A percentile compares a stretch with the other conserved stretches of the same genome.
Conservation (phyloP, 2,329 filamentous ascomycete species). For the Botrytis hyacinthi region DNA sequence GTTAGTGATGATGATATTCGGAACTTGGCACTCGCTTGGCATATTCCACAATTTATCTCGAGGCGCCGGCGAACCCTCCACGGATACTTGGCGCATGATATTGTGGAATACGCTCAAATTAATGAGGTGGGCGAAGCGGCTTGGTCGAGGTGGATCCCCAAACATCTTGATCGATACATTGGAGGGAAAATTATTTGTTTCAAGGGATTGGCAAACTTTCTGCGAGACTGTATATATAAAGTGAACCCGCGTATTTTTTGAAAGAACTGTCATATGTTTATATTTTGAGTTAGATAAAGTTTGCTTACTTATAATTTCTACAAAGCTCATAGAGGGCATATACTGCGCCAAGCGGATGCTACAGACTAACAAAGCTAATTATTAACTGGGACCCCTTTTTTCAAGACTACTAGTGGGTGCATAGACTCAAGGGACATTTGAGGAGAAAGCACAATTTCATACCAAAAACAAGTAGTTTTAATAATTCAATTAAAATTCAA, state of each 20-base stretch:
- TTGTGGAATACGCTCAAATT: background rate
- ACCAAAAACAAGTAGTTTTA: no score
- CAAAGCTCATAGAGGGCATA: background rate
- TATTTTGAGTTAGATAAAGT: background rate
- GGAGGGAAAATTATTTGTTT: background rate
- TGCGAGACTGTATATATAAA: background rate
- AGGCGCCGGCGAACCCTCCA: background rate
- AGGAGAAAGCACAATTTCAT: no score
- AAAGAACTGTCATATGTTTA: background rate
- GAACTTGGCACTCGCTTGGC: constrained; percentile 5
- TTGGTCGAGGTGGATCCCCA: background rate
- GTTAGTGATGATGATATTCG: background rate
- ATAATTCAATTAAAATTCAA: no score
- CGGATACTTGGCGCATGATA: background rate
- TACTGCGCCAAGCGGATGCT: background rate
- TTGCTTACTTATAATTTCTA: background rate
- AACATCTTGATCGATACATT: background rate
- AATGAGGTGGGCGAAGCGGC: background rate
- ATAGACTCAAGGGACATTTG: no score
- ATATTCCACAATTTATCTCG: background rate
- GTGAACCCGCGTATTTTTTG: background rate
- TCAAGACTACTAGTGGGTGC: no score
- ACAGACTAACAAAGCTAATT: background rate
- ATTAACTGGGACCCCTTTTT: background rate
- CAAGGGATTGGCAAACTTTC: background rate